Evolutionary conservation across 2,329 filamentous ascomycete genomes (phyloP).

Genomic region (Aspergillus pseudoglaucus): DNA sequence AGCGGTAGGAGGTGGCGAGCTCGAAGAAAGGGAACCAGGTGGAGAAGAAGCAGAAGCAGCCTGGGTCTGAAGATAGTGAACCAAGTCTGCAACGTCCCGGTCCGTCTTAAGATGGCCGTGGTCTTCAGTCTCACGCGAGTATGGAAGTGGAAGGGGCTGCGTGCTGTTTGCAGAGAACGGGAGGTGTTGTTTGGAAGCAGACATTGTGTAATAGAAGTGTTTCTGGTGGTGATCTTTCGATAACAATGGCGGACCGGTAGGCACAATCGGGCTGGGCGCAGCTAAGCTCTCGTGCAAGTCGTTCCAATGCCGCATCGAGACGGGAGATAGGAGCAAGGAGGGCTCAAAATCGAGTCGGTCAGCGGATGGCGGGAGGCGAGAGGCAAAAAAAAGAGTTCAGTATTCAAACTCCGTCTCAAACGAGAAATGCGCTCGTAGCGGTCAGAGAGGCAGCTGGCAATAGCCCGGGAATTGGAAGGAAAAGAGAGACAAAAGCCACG

Average conservation of each 20-base stretch:
- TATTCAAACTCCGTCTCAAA: background rate
- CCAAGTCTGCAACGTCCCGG: background rate
- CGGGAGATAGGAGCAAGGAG: constrained; percentile 3
- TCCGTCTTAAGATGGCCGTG: background rate
- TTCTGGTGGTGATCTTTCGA: constrained; percentile 5
- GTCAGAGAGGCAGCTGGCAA: background rate
- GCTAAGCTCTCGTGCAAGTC: constrained; percentile 19
- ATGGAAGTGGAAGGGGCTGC: background rate
- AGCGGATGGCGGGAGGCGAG: no score
- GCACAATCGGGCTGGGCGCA: constrained; percentile 30
- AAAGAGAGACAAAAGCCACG: background rate
- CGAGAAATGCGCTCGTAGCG: background rate
- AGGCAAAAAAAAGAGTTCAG: background rate
- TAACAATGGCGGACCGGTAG: constrained; percentile 22
- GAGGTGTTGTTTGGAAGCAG: background rate
- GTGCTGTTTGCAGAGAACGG: background rate
- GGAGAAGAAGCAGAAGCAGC: constrained; percentile 6
- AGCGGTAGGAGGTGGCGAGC: background rate
- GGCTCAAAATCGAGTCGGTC: no score
- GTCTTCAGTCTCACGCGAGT: background rate
- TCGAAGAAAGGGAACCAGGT: constrained; percentile 4
- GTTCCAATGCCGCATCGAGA: constrained; percentile 25
- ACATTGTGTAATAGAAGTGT: constrained; percentile 6
- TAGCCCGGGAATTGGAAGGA: no score
- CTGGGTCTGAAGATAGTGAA: background rate